Conservation (phyloP, 257 asterid species). For the Paraleonurus japonicus region DNA sequence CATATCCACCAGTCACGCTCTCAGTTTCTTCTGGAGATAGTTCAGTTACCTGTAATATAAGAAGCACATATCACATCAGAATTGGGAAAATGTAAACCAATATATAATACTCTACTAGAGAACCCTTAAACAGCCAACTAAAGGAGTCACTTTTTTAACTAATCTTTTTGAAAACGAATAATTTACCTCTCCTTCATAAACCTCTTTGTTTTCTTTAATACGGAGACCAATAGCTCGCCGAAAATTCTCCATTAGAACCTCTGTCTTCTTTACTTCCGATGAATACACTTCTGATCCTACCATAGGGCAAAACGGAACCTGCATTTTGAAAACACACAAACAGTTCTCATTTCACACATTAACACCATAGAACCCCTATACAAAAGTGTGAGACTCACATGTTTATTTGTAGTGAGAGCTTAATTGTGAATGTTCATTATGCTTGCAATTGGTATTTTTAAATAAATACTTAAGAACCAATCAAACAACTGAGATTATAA, state of each 20-base stretch:
- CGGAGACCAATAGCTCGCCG: conserved; percentile 96
- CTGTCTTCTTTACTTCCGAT: conserved; percentile 96
- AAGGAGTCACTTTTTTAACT: background rate
- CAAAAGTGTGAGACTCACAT: background rate
- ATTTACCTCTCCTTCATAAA: conserved; percentile 94
- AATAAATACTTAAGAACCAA: background rate
- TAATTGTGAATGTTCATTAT: background rate
- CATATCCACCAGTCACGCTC: conserved; percentile 94
- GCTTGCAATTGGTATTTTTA: background rate
- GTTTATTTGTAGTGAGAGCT: background rate
- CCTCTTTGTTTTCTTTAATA: conserved; percentile 94
- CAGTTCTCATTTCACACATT: background rate
- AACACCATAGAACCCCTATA: conserved; percentile 8
- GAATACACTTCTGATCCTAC: conserved; percentile 99
- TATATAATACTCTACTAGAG: background rate
- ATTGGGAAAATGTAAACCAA: background rate
- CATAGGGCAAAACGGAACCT: conserved; percentile 99
- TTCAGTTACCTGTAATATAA: conserved; percentile 72
- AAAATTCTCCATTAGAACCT: conserved; percentile 90
- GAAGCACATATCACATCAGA: conserved; percentile 13
- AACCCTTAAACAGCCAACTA: background rate
- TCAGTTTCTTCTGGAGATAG: conserved; percentile 94
- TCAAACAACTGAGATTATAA: background rate
- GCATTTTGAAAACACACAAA: conserved; percentile 23
- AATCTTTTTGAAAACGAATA: background rate